Evolutionary conservation across 2,329 filamentous ascomycete species (phyloP).

Genomic region (Lomentospora prolificans): DNA sequence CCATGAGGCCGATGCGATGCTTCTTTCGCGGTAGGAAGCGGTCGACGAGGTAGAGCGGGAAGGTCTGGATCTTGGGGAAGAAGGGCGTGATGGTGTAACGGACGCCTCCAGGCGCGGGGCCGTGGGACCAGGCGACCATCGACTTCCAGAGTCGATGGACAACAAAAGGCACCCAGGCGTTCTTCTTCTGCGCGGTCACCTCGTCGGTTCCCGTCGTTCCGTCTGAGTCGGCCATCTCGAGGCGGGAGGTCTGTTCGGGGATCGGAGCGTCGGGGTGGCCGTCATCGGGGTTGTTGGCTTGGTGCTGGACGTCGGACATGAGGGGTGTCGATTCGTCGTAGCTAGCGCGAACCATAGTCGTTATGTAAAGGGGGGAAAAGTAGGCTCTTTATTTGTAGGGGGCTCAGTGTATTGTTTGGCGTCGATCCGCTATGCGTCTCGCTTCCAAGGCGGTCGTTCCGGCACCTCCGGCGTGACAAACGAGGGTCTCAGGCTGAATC

Average conservation of each 20-base stretch:
- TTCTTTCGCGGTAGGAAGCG: constrained; percentile 47
- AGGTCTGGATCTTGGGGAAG: constrained; percentile 57
- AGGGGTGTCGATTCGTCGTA: constrained; percentile 26
- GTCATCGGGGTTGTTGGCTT: constrained; percentile 17
- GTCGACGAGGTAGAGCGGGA: constrained; percentile 55
- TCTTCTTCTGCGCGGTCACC: constrained; percentile 15
- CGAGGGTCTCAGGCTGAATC: neutral
- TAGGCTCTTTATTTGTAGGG: neutral
- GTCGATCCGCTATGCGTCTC: constrained; percentile 1
- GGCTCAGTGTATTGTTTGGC: neutral
- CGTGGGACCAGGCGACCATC: constrained; percentile 40
- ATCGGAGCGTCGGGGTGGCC: constrained; percentile 33
- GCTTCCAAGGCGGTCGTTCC: neutral
- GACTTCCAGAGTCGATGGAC: constrained; percentile 34
- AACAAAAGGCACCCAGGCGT: constrained; percentile 41
- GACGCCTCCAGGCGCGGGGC: constrained; percentile 34
- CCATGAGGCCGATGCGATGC: constrained; percentile 49
- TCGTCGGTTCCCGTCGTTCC: constrained; percentile 42
- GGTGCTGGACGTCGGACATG: constrained; percentile 24
- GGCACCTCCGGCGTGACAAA: neutral
- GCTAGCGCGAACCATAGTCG: constrained; percentile 5
- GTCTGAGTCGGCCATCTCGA: constrained; percentile 37
- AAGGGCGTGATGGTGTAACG: constrained; percentile 45
- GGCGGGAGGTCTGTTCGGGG: constrained; percentile 21
- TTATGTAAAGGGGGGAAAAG: neutral